Percentiles rank a stretch among this genome's conserved stretches.
phyloP scores from a whole-genome alignment of 768 basidiomycete species.

The Kwoniella europaea region DNA sequence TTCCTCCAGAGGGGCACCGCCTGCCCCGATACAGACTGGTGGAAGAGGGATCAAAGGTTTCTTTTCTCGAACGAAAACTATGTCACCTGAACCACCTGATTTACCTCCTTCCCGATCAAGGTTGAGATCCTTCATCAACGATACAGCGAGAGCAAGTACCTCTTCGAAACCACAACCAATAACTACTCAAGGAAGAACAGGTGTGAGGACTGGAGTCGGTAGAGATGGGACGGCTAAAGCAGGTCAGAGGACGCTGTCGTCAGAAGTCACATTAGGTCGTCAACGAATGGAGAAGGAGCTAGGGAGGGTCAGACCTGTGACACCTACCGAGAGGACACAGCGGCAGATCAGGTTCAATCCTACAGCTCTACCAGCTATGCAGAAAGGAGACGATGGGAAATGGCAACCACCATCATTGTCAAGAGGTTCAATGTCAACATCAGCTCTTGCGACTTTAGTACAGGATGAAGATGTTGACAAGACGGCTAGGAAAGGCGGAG shows the following conservation, averaged over 20 bases:
- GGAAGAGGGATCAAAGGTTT: constrained; percentile 35
- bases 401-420: constrained; percentile 53
- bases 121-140: constrained; percentile 27
- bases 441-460: constrained; percentile 26
- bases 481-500: constrained; percentile 7
- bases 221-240: background rate
- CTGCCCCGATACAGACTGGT: constrained; percentile 1
- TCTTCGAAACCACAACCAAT: background rate
- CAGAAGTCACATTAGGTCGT: constrained; percentile 13
- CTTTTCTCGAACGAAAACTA: constrained; percentile 21
- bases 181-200: background rate
- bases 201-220: background rate
- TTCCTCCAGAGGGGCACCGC: constrained; percentile 7
- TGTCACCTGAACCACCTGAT: constrained; percentile 31
- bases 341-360: constrained; percentile 33
- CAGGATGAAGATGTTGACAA: constrained; percentile 18
- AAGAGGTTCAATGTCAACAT: constrained; percentile 49
- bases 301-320: constrained; percentile 2
- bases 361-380: constrained; percentile 36
- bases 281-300: background rate
- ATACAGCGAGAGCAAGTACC: constrained; percentile 9
- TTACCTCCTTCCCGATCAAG: constrained; percentile 8
- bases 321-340: constrained; percentile 12
- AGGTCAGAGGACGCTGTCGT: constrained; percentile 20
- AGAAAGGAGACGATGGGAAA: constrained; percentile 44